Evolutionary conservation across 2,329 filamentous ascomycete genomes (phyloP), one percentile per base, ranked within the genome.

Genomic region (Verticillium dahliae): DNA sequence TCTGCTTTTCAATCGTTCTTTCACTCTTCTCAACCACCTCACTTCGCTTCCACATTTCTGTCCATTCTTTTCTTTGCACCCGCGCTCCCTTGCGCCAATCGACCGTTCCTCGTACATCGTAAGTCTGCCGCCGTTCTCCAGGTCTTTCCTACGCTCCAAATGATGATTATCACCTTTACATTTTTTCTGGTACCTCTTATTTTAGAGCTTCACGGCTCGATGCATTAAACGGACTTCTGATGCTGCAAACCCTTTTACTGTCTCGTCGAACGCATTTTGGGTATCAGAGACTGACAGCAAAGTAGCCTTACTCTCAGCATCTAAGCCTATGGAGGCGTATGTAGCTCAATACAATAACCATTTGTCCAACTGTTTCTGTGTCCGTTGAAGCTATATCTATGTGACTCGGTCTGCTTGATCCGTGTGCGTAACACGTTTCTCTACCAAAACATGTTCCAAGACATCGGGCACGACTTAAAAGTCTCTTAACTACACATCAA

Each of bases 151-250:
- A 60, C 50, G 56, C 63, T 69, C 73, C 70, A 71, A 69, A 84
- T 92, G 90, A 94, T 93, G 90, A 94, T 84, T 86, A 72, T 76
- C 75, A 74, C 81, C 81, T 78, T 80, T 81, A 79, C 77, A 78
- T 80, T 80, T 81, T 89, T 93, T 96, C 91, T 96, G 92, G 92
- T 92, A 96, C 92, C 92, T 96, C 92, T 96, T 95, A 92, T 92
- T 86, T 91, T 89, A 95, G 87, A 81, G 82, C 72, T 73, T 79
- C 80, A 75, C 72, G 80, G 78, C 79, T 82, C 87, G 77, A 90
- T 93, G 90, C 91, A 91, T 90, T 85, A 81, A 90, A 80, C 80
- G 88, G 89, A 92, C 90, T 91, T 92, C 90, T 93, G 90, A 93
- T 71, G 62, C 67, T 67, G 65, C 63, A 50, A n/a, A 54, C 18